These are phyloP conservation scores for Castanea crenata DNA, from an alignment of 306 rosid genomes.

Conservation along the genomic window DNA sequence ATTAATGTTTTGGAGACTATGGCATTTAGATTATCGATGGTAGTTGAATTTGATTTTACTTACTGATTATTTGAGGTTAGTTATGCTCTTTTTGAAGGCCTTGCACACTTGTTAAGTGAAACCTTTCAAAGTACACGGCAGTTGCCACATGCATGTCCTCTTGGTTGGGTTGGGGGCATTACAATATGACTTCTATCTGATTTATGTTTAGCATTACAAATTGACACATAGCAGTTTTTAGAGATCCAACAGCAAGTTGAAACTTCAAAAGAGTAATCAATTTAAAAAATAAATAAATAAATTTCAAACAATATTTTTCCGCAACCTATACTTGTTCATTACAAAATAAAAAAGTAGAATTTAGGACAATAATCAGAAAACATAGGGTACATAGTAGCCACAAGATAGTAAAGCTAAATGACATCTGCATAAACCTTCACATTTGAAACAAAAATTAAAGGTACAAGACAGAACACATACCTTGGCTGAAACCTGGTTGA, in stretches of 20 bases:
- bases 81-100: too few species aligned
- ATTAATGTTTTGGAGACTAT: too few species aligned
- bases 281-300: not conserved
- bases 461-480: constrained; percentile 31
- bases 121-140: too few species aligned
- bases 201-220: not conserved
- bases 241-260: constrained; percentile 7
- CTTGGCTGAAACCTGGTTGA: constrained; percentile 64
- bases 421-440: not conserved
- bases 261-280: not conserved
- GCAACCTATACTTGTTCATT: not conserved
- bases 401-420: not conserved
- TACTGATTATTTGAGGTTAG: too few species aligned
- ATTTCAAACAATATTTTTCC: not conserved
- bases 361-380: not conserved
- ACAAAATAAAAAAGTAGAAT: not conserved
- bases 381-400: not conserved
- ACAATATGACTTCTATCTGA: not conserved
- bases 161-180: too few species aligned
- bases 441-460: not conserved
- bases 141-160: too few species aligned
- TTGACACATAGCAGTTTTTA: not conserved
- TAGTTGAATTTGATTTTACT: too few species aligned
- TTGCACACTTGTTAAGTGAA: too few species aligned
- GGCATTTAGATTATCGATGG: too few species aligned